Percentiles rank a stretch among this genome's conserved stretches.
Conservation (phyloP, 345 rosid species). For the Hibiscus syriacus region DNA sequence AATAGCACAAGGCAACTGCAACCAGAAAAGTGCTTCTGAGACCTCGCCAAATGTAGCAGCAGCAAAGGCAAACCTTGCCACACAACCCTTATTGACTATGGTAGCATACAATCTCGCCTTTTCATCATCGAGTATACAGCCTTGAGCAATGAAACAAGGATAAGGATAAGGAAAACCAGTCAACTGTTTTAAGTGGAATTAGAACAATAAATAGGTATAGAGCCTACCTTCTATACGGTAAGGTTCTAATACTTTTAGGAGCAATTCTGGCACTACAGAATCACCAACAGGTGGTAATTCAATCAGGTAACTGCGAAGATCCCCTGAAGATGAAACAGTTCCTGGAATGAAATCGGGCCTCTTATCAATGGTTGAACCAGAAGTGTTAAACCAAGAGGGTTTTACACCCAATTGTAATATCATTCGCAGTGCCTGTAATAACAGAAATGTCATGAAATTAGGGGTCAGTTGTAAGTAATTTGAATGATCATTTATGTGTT, state of each 20-base stretch:
- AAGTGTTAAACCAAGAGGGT: constrained; percentile 92
- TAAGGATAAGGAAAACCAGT: constrained; percentile 12
- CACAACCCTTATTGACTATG: constrained; percentile 68
- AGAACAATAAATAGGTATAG: constrained; percentile 3
- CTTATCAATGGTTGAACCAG: constrained; percentile 57
- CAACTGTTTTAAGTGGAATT: constrained; percentile 8
- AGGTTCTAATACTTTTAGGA: constrained; percentile 89
- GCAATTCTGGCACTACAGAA: constrained; percentile 94
- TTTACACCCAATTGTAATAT: constrained; percentile 93
- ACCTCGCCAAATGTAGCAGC: constrained; percentile 93
- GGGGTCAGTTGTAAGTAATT: background rate
- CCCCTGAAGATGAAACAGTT: constrained; percentile 53
- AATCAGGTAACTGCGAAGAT: constrained; percentile 84
- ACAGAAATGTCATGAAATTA: constrained; percentile 13
- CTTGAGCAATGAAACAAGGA: constrained; percentile 30
- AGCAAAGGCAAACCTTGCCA: constrained; percentile 89
- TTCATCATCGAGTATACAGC: constrained; percentile 88
- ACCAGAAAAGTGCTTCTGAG: constrained; percentile 89
- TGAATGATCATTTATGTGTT: background rate
- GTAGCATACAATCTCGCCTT: constrained; percentile 79
- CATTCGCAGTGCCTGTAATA: constrained; percentile 81
- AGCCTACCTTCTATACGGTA: constrained; percentile 70
- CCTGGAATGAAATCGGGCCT: constrained; percentile 76
- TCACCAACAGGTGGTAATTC: constrained; percentile 77
- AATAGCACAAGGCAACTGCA: constrained; percentile 85